A percentile compares a stretch with the other conserved stretches of the same genome.
Evolutionary conservation across 2,329 filamentous ascomycete genomes (phyloP).

Genomic region (Aureobasidium sp.): DNA sequence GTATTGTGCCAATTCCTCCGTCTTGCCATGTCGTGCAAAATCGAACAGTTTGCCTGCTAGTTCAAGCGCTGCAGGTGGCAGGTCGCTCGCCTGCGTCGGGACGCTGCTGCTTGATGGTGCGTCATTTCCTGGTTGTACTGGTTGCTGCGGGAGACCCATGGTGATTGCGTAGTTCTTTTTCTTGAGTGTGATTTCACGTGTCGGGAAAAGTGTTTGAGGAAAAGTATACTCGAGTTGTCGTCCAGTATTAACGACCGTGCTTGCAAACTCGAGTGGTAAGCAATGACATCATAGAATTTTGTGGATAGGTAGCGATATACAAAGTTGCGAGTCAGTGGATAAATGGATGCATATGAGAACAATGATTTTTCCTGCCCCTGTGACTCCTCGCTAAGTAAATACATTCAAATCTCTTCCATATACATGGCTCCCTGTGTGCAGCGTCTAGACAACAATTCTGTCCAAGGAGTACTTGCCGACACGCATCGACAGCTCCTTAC

Average conservation of each 20-base stretch:
- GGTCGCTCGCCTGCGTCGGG: slow-evolving; percentile 20
- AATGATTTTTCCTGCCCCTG: slow-evolving; percentile 12
- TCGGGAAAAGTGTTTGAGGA: background rate
- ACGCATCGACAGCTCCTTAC: slow-evolving; percentile 69
- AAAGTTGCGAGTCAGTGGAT: background rate
- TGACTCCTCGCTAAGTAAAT: slow-evolving; percentile 15
- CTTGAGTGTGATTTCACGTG: background rate
- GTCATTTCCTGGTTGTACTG: slow-evolving; percentile 3
- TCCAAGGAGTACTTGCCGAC: slow-evolving; percentile 80
- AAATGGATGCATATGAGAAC: slow-evolving; percentile 1
- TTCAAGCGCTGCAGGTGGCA: slow-evolving; percentile 59
- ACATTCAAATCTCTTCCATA: slow-evolving; percentile 3
- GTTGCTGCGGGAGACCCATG: slow-evolving; percentile 16
- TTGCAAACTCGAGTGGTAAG: background rate
- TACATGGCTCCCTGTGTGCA: background rate
- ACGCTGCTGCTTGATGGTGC: background rate
- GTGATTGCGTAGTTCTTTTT: background rate
- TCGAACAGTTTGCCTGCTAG: slow-evolving; percentile 62
- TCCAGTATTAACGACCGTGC: background rate
- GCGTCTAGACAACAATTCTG: slow-evolving; percentile 45
- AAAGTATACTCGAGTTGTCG: background rate
- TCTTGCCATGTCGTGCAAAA: slow-evolving; percentile 54
- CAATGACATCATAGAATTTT: slow-evolving; percentile 9
- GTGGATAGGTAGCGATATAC: background rate
- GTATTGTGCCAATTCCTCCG: slow-evolving; percentile 54